Evolutionary conservation across 805 yeast genomes (phyloP), one percentile per base, ranked within the genome.

Genomic region (Yamadazyma phyllophila): DNA sequence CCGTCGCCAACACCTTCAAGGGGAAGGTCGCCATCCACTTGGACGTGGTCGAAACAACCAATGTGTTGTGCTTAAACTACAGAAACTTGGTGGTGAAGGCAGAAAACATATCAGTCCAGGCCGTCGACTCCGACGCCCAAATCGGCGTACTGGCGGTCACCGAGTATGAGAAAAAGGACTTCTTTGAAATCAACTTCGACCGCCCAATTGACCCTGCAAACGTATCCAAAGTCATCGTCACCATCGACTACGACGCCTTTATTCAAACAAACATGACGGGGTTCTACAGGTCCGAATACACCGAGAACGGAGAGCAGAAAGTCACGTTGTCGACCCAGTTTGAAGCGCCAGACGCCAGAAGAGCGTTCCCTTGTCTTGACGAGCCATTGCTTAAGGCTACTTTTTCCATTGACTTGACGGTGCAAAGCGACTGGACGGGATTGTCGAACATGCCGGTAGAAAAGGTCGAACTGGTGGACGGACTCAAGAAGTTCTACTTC

Each of bases 181-280:
- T 80, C 34, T 80, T 82, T 39, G 76, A 78, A 39, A 74, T 89
- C 60, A 68, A 71, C 40, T 80, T 91, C 49, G 77, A 71, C 40
- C 54, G 62, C n/a, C 43, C 41, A 2, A 38, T 41, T 3, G 42
- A 50, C 9, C 73, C 73, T 14, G 40, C 43, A 1, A 39, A 51
- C 8, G 51, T 66, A 14, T 30, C 46, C 1, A 40, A 52, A 9
- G 50, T 67, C 15, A 24, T 44, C 4, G 63, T 74, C 15, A 52
- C 57, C 3, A 55, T 78, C 11, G 48, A 54, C 2, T 79, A 68
- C 55, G 52, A 51, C 15, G 83, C 77, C 29, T 54, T 53, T n/a
- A 69, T 79, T 51, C 77, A 77, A 58, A 69, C 71, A 15, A 79
- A 79, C 53, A 77, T 79, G 82, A 76, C 77, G 4, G 83, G 82